A percentile compares a stretch with the other conserved stretches of the same genome.
Evolutionary conservation across 2,329 filamentous ascomycete species (phyloP).

Genomic region (Furcasterigmium furcatum): DNA sequence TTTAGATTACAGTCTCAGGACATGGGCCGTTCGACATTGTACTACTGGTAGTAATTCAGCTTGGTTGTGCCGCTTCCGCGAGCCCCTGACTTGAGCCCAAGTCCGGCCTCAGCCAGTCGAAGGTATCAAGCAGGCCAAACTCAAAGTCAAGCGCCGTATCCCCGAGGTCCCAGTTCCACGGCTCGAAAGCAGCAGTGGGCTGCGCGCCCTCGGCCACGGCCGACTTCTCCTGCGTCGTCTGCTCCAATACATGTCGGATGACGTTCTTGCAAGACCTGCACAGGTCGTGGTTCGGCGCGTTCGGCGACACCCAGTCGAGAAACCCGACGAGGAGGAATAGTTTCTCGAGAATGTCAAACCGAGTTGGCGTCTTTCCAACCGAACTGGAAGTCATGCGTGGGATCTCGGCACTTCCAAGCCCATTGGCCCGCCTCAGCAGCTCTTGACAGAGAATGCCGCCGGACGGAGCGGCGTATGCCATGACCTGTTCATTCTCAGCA

Average conservation of each 20-base stretch:
- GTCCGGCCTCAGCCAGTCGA: conserved; percentile 38
- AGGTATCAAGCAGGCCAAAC: conserved; percentile 46
- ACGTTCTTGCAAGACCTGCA: conserved; percentile 41
- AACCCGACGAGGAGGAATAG: conserved; percentile 48
- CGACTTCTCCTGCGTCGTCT: conserved; percentile 27
- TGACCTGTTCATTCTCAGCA: conserved; percentile 28
- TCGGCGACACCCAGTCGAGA: conserved; percentile 46
- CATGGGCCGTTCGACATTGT: too few species aligned
- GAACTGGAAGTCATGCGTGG: too few species aligned
- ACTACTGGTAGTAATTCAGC: too few species aligned
- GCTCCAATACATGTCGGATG: conserved; percentile 48
- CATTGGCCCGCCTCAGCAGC: conserved; percentile 30
- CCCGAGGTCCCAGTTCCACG: conserved; percentile 30
- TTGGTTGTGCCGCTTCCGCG: too few species aligned
- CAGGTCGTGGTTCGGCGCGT: conserved; percentile 44
- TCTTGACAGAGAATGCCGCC: conserved; percentile 49
- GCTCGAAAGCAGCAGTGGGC: conserved; percentile 6
- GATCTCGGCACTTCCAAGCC: too few species aligned
- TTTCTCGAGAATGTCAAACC: conserved; percentile 41
- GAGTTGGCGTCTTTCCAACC: conserved; percentile 5
- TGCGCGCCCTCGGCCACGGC: conserved; percentile 6
- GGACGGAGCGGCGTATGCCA: conserved; percentile 46
- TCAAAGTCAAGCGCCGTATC: conserved; percentile 31
- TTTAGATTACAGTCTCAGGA: too few species aligned
- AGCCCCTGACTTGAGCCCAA: neutral